These are phyloP conservation scores for Sechiopsis laciniata DNA, from an alignment of 306 rosid genomes.

Conservation along the genomic window DNA sequence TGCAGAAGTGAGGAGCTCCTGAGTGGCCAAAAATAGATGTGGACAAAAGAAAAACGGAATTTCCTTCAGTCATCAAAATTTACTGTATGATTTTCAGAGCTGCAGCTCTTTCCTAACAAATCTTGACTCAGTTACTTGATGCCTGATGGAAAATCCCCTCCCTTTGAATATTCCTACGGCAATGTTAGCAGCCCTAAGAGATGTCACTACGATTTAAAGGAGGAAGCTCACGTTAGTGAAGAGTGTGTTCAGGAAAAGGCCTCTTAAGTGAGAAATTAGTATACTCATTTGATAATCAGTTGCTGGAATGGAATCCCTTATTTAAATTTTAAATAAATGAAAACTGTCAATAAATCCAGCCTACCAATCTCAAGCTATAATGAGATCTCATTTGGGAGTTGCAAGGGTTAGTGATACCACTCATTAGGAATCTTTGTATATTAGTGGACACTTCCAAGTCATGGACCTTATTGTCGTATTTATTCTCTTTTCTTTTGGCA, in stretches of 20 bases:
- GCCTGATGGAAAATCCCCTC: background rate
- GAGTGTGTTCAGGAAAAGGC: slow-evolving; percentile 1
- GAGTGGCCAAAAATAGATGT: background rate
- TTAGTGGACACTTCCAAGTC: background rate
- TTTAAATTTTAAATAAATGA: background rate
- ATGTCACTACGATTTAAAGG: background rate
- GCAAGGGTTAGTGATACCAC: background rate
- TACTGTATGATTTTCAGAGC: background rate
- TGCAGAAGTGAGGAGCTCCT: background rate
- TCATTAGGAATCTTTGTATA: background rate
- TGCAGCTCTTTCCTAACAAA: background rate
- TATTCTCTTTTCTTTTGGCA: slow-evolving; percentile 2
- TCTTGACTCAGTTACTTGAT: background rate
- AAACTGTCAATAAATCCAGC: background rate
- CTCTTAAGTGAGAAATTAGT: background rate
- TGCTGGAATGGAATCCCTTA: background rate
- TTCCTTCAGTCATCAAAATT: background rate
- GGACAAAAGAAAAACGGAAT: background rate
- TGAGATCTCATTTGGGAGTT: slow-evolving; percentile 1
- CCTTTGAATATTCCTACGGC: background rate
- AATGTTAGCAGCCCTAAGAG: background rate
- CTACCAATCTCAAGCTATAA: background rate
- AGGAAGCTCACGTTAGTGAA: background rate
- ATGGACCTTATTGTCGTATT: background rate
- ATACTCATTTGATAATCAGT: background rate